A percentile compares a stretch with the other conserved stretches of the same genome.
Conservation (phyloP, 768 basidiomycete genomes). For the Tricholoma bakamatsutake region DNA sequence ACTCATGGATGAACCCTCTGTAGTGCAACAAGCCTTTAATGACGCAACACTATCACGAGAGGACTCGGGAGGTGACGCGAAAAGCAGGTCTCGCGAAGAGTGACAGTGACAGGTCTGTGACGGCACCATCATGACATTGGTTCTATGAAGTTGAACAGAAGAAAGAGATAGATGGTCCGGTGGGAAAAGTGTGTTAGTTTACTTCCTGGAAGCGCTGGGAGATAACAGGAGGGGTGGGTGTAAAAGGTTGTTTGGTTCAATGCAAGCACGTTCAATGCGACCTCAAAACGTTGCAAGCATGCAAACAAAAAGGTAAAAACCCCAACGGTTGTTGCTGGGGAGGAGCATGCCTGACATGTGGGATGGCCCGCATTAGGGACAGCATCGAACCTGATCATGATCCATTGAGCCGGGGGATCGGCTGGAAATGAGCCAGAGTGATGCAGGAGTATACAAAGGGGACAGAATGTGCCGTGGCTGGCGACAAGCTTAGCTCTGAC, state of each 20-base stretch:
- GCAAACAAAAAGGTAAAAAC: neutral
- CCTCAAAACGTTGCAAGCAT: neutral
- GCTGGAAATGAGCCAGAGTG: too few relatives aligned
- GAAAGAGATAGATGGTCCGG: neutral
- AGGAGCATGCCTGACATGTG: neutral
- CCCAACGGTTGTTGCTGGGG: neutral
- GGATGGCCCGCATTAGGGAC: constrained; percentile 6
- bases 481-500: too few relatives aligned
- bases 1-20: neutral
- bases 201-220: neutral
- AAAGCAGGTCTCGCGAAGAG: neutral
- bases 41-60: neutral
- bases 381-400: constrained; percentile 11
- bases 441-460: too few relatives aligned
- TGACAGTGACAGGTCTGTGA: neutral
- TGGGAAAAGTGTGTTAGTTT: neutral
- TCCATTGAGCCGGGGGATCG: constrained; percentile 15
- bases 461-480: too few relatives aligned
- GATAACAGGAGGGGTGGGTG: neutral
- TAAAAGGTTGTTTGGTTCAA: neutral
- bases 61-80: neutral
- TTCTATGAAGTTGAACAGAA: neutral
- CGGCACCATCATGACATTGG: neutral
- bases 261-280: neutral
- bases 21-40: neutral